Evolutionary conservation across 2,329 filamentous ascomycete genomes (phyloP), one percentile per base, ranked within the genome.

Genomic region (Ascochyta pisi): DNA sequence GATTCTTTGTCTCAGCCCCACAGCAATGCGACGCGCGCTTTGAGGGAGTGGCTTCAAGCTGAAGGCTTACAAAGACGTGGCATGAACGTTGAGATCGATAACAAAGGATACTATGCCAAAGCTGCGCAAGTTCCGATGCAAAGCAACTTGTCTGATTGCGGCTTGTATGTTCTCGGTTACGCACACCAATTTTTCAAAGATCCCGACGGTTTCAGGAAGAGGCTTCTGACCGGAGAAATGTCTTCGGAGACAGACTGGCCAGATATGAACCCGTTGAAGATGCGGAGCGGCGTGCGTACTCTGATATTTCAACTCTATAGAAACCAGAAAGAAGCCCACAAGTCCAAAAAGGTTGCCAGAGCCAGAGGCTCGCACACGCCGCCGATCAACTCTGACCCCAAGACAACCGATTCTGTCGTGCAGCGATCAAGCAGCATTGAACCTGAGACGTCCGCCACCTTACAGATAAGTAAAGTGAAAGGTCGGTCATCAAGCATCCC

Each of bases 61-160:
- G 95, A 98, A 77, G 89, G 89, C 4, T 81, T 82, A 62, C 81
- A 77, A 79, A 95, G 86, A 67, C 80, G 79, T n/a, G 73, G 75
- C 13, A 76, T 83, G 58, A 72, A 78, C 5, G 77, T 84, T 13
- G 71, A 79, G 10, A 70, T 74, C n/a, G 74, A 72, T 5, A 65
- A 76, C 10, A 79, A 80, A 59, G 86, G 84, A 4, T 86, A 90
- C 80, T 92, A 86, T 35, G 91, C 90, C 4, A 89, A 69, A 34
- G 48, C 85, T 57, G 33, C 59, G 13, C 81, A 83, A 7, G 88
- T 97, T 13, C 94, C 95, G 0, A 78, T 84, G 58, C 95, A 99
- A 73, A 78, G 85, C 44, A 98, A 99, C 69, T 90, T 84, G 64
- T 93, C 86, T 58, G 95, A 99, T 71, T 99, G 95, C 68, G 95